Percentiles rank a stretch among this genome's conserved stretches.
Conservation (phyloP, 2,329 filamentous ascomycete species). For the Botrytis medusae region DNA sequence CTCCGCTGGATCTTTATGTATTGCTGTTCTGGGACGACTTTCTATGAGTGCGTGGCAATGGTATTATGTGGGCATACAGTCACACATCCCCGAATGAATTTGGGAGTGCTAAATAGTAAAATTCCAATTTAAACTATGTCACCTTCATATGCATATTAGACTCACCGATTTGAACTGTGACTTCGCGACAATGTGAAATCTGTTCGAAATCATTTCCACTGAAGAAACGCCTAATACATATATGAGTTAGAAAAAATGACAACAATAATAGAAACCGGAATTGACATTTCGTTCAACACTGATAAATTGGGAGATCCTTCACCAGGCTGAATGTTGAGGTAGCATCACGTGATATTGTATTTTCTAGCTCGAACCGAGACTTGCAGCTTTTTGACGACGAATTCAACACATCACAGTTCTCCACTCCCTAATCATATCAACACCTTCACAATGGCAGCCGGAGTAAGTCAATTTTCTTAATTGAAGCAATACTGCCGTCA, state of each 20-base stretch:
- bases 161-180: background rate
- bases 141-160: background rate
- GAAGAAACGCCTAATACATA: background rate
- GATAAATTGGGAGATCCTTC: background rate
- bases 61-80: slow-evolving; percentile 20
- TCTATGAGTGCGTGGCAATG: slow-evolving; percentile 7
- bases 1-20: slow-evolving; percentile 20
- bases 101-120: slow-evolving; percentile 12
- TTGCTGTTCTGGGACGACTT: background rate
- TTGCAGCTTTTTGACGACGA: slow-evolving; percentile 32
- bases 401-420: slow-evolving; percentile 45
- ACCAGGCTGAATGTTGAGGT: slow-evolving; percentile 3
- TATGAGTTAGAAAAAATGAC: background rate
- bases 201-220: too few relatives aligned
- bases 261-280: background rate
- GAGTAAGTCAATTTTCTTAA: slow-evolving; percentile 55
- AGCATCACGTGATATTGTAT: slow-evolving; percentile 29
- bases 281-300: background rate
- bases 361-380: slow-evolving; percentile 22
- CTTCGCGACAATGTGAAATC: background rate
- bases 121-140: slow-evolving; percentile 16
- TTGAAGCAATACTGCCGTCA: slow-evolving; percentile 12
- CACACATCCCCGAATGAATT: slow-evolving; percentile 11
- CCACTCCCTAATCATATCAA: slow-evolving; percentile 49
- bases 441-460: slow-evolving; percentile 61